Conservation (phyloP, 2,329 filamentous ascomycete species). For the Sporothrix schenckii region DNA sequence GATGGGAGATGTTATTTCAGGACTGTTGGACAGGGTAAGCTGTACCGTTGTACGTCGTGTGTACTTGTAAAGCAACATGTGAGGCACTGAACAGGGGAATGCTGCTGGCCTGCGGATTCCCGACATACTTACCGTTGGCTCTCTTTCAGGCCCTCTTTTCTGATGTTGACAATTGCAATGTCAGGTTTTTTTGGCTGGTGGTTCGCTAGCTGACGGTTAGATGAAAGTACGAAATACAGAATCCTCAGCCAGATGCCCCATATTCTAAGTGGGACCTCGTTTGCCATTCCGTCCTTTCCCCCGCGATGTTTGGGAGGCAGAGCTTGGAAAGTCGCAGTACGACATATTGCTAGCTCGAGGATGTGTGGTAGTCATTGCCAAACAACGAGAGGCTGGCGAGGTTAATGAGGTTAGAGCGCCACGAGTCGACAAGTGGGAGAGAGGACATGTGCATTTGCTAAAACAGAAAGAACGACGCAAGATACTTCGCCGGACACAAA, state of each 20-base stretch:
- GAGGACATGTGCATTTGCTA: background rate
- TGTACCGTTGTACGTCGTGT: too few species aligned
- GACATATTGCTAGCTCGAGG: background rate
- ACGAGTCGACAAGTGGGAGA: background rate
- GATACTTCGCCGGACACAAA: background rate
- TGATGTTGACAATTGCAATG: background rate
- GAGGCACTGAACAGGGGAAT: background rate
- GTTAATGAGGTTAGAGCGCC: background rate
- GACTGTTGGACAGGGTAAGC: background rate
- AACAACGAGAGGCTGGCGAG: background rate
- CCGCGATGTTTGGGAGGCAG: background rate
- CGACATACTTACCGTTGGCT: constrained; percentile 3
- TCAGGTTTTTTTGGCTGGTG: background rate
- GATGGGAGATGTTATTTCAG: constrained; percentile 4
- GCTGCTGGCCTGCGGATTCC: background rate
- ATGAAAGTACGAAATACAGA: background rate
- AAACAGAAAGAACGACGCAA: constrained; percentile 18
- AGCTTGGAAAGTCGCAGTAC: background rate
- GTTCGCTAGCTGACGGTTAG: background rate
- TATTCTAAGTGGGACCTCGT: background rate
- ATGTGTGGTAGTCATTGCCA: background rate
- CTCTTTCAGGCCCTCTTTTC: background rate
- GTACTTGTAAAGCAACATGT: too few species aligned
- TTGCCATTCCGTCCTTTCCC: background rate
- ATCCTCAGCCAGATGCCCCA: background rate